Evolutionary conservation across 2,329 filamentous ascomycete species (phyloP).

Genomic region (Dactylellina leptospora): DNA sequence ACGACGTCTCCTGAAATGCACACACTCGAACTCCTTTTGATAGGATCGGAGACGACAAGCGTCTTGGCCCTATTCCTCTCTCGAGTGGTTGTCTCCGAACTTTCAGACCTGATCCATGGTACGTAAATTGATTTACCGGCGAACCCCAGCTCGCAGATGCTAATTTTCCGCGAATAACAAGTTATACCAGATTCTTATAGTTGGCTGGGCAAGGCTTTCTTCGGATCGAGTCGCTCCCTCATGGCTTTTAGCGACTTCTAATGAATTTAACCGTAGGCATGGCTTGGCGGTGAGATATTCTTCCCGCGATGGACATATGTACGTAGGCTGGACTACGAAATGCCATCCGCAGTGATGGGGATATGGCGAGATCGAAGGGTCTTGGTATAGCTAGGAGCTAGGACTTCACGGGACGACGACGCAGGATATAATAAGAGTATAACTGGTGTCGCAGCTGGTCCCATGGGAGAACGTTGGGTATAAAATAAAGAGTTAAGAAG

Average conservation of each 20-base stretch:
- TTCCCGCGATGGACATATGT: neutral
- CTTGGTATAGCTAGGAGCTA: neutral
- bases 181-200: slow-evolving; percentile 3
- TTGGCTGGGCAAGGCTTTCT: neutral
- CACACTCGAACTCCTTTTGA: too few species aligned
- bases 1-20: slow-evolving; percentile 1
- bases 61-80: too few species aligned
- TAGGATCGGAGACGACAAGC: slow-evolving; percentile 24
- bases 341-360: too few species aligned
- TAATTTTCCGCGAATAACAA: slow-evolving; percentile 47
- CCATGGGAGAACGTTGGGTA: neutral
- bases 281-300: slow-evolving; percentile 10
- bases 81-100: too few species aligned
- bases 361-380: neutral
- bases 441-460: neutral
- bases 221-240: slow-evolving; percentile 41
- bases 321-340: neutral
- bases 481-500: neutral
- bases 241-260: slow-evolving; percentile 1
- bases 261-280: slow-evolving; percentile 20
- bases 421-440: neutral
- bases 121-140: too few species aligned
- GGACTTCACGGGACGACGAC: slow-evolving; percentile 1
- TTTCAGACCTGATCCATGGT: too few species aligned
- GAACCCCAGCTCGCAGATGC: too few species aligned